Evolutionary conservation across 257 asterid species (phyloP), one percentile per base, ranked within the genome.

Genomic region (Phtheirospermum japonicum): DNA sequence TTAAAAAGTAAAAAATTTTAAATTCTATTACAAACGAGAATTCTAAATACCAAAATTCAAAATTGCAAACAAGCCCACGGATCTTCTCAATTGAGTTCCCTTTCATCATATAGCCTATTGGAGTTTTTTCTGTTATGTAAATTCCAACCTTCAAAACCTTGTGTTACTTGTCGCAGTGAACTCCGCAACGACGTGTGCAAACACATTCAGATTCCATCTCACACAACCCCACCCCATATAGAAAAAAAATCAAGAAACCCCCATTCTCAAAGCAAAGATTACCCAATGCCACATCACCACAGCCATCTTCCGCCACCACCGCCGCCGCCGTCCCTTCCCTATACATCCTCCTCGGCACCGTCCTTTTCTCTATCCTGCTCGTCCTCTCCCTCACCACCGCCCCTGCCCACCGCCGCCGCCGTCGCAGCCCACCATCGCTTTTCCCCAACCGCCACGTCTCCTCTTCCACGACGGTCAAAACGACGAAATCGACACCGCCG

Each of bases 301-400:
- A 62, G 11, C 72, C 77, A 57, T 13, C 80, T 31, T 6, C 63
- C 72, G 16, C 53, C 65, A 7, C 61, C 49, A 34, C 63, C 67
- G 2, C 73, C 57, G 63, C 71, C 4, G 43, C 69, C 55, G 28
- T 50, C 4, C 66, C 82, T 10, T 55, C 80, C 23, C 75, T 71
- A 0, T 83, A 70, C 70, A 70, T 82, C 57, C 45, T 90, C 52
- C 61, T 85, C 49, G 70, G 81, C 79, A 77, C 87, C 60, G 45
- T 83, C 66, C 65, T 88, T 11, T 71, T 86, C 82, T 77, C 90
- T 57, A 73, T 86, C 73, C 74, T 85, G 53, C 75, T 86, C 49
- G 19, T 86, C 72, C 77, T 82, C 65, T 77, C 79, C 49, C 80
- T 83, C 77, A 68, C 78, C 69, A 49, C 64, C 65, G 59, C 83